Evolutionary conservation across 2,329 filamentous ascomycete species (phyloP).

Genomic region (Fusarium metavorans): DNA sequence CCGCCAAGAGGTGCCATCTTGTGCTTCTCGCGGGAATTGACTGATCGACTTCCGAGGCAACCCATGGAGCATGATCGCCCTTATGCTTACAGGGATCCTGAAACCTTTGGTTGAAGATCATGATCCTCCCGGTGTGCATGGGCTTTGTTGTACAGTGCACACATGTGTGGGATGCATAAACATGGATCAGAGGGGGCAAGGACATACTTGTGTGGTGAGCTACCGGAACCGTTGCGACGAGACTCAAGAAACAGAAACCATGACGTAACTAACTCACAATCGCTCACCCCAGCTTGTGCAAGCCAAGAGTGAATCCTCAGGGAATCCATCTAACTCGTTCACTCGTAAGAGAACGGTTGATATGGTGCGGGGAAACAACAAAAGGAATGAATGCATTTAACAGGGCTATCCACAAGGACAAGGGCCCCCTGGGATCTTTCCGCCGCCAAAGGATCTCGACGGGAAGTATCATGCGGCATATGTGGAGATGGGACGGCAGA

Average conservation of each 20-base stretch:
- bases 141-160: background rate
- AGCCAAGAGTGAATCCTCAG: background rate
- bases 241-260: background rate
- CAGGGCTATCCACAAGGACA: background rate
- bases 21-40: background rate
- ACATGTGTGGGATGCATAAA: background rate
- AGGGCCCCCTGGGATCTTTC: background rate
- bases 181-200: background rate
- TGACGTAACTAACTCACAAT: background rate
- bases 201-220: background rate
- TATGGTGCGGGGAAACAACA: background rate
- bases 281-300: background rate
- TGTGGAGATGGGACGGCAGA: background rate
- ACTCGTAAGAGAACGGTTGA: background rate
- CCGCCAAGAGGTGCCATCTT: background rate
- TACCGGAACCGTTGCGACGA: no score
- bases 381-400: background rate
- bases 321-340: background rate
- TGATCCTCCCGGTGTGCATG: background rate
- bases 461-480: slow-evolving; percentile 36
- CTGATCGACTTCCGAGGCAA: background rate
- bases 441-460: background rate
- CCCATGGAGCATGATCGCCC: background rate
- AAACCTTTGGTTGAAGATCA: background rate
- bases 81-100: background rate